Percentiles rank a stretch among this genome's conserved stretches.
phyloP scores from a whole-genome alignment of 2,329 filamentous ascomycete genomes.

The Stemphylium lycopersici region DNA sequence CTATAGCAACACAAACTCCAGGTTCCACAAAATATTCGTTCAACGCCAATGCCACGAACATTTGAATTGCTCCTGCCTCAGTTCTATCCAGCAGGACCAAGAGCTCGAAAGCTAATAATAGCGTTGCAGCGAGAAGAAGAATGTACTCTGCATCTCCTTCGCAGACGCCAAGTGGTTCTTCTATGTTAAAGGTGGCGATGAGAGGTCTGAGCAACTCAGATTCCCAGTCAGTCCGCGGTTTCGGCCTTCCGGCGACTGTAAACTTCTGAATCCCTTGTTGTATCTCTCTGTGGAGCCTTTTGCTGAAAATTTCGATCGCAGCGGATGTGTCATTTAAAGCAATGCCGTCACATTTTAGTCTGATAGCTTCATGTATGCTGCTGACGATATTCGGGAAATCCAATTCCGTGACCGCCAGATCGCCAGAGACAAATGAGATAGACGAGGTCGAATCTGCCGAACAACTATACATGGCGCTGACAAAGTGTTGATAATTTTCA shows the following conservation, averaged over 20 bases:
- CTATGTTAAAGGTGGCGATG: not conserved
- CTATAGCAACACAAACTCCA: not conserved
- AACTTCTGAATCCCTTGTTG: no score
- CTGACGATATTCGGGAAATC: not conserved
- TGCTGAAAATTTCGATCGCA: not conserved
- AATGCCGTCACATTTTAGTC: not conserved
- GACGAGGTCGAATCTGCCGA: not conserved
- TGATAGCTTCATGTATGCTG: not conserved
- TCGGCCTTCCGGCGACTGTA: not conserved
- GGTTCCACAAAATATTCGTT: not conserved
- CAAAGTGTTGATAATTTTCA: not conserved
- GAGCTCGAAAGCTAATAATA: not conserved
- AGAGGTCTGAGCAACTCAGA: not conserved
- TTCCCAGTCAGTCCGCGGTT: not conserved
- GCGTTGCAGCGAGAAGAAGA: not conserved
- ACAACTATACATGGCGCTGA: not conserved
- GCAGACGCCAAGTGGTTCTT: not conserved
- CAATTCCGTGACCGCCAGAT: not conserved
- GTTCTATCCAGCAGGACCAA: not conserved
- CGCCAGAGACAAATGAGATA: not conserved
- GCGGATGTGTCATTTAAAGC: no score
- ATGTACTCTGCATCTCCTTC: slow-evolving; percentile 3
- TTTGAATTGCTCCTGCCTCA: not conserved
- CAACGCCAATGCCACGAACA: not conserved
- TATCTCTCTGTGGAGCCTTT: not conserved